A percentile compares a stretch with the other conserved stretches of the same genome.
phyloP scores from a whole-genome alignment of 2,329 filamentous ascomycete species.

The Verticillium klebahnii region DNA sequence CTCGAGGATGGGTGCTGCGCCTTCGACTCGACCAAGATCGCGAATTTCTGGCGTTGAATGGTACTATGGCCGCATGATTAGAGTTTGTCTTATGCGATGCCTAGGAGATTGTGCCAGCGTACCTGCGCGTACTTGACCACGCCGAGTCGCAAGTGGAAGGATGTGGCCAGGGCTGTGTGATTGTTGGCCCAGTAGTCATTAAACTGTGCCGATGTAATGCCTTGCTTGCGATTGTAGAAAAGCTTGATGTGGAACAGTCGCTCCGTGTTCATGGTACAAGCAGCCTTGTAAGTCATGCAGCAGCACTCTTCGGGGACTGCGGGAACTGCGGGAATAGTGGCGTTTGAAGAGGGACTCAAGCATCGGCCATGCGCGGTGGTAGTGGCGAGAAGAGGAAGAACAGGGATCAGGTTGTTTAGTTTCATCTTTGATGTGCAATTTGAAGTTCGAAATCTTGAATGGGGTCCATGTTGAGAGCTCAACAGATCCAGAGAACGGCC shows the following conservation, averaged over 20 bases:
- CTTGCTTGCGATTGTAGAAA: conserved; percentile 9
- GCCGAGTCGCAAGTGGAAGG: conserved; percentile 6
- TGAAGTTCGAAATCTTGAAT: too few relatives aligned
- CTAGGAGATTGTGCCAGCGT: not conserved
- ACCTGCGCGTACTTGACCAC: conserved; percentile 5
- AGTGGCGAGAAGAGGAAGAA: not conserved
- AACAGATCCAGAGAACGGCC: too few relatives aligned
- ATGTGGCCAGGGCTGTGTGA: conserved; percentile 2
- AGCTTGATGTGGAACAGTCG: conserved; percentile 11
- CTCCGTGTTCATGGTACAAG: conserved; percentile 13
- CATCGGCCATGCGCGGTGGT: not conserved
- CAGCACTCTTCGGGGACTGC: conserved; percentile 7
- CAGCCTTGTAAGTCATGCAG: conserved; percentile 12
- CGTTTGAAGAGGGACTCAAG: not conserved
- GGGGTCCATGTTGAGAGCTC: too few relatives aligned
- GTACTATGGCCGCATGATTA: not conserved
- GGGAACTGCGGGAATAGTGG: not conserved
- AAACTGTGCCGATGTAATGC: conserved; percentile 5
- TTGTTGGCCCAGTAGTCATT: conserved; percentile 7
- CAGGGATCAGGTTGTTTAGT: not conserved
- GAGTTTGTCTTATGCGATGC: not conserved
- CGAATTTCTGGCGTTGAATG: conserved; percentile 6
- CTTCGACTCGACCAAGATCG: conserved; percentile 4
- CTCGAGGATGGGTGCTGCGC: conserved; percentile 9
- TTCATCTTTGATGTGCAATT: not conserved